Percentiles rank a stretch among this genome's conserved stretches.
Evolutionary conservation across 2,329 filamentous ascomycete genomes (phyloP).

Genomic region (Calonectria ilicicola): DNA sequence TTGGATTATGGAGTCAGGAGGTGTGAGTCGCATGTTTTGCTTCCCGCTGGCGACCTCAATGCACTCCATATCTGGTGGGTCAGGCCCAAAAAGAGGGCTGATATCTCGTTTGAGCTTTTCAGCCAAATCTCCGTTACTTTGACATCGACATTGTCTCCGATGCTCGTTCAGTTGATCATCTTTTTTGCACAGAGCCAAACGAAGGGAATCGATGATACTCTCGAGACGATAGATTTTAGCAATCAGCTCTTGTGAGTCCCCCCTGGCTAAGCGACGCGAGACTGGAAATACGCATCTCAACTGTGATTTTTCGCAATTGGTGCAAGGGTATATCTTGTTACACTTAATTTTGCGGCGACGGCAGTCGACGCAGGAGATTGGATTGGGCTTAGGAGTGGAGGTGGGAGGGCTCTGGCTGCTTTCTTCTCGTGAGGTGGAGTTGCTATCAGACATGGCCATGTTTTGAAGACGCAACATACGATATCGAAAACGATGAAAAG

Average conservation of each 20-base stretch:
- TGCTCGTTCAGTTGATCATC: background rate
- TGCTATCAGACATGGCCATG: background rate
- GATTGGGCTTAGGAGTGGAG: background rate
- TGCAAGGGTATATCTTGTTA: constrained; percentile 1
- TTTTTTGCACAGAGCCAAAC: background rate
- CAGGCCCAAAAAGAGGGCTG: background rate
- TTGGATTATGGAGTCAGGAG: background rate
- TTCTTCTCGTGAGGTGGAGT: background rate
- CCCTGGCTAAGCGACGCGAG: background rate
- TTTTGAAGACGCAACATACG: background rate
- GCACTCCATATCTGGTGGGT: background rate
- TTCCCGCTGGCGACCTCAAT: background rate
- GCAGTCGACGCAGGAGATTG: background rate
- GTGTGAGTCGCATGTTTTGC: background rate
- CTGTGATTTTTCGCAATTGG: background rate
- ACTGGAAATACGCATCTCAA: background rate
- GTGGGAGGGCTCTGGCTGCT: background rate
- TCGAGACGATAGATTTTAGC: background rate
- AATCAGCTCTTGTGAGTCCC: background rate
- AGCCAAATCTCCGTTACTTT: background rate
- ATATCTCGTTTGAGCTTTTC: background rate
- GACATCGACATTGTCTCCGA: background rate
- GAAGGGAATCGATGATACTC: background rate
- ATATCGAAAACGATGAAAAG: background rate
- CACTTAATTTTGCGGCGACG: background rate